These are phyloP conservation scores for Aspergillus quadrilineatus DNA, from an alignment of 2,329 filamentous ascomycete species.

Conservation along the genomic window DNA sequence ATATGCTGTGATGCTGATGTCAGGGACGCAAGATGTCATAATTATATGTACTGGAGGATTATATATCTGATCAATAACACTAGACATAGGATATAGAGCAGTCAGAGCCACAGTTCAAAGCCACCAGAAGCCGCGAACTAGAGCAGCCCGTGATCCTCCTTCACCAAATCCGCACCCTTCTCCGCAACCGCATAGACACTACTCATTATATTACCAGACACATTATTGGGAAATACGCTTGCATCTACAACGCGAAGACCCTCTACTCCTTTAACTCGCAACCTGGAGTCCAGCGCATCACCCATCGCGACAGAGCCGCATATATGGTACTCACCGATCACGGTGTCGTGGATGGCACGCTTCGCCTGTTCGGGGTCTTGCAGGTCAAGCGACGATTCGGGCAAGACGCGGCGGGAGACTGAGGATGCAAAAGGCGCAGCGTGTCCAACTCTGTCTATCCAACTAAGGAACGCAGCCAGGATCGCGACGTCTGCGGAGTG, in stretches of 20 bases:
- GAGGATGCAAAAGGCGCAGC: constrained; percentile 5
- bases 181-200: constrained; percentile 37
- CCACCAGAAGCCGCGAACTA: no score
- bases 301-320: constrained; percentile 33
- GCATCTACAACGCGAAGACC: constrained; percentile 31
- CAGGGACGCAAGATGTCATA: not conserved
- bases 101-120: not conserved
- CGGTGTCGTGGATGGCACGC: constrained; percentile 15
- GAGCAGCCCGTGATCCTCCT: constrained; percentile 23
- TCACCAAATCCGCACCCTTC: constrained; percentile 36
- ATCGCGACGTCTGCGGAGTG: constrained; percentile 21
- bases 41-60: no score
- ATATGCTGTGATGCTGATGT: constrained; percentile 46
- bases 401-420: constrained; percentile 11
- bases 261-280: constrained; percentile 29
- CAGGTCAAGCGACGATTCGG: constrained; percentile 15
- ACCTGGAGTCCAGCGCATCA: constrained; percentile 28
- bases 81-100: no score
- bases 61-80: no score
- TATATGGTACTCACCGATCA: constrained; percentile 17
- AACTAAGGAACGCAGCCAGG: constrained; percentile 21
- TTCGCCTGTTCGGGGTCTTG: constrained; percentile 16
- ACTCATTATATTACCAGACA: constrained; percentile 30
- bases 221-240: constrained; percentile 30
- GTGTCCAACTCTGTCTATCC: constrained; percentile 16